Conservation (phyloP, 805 yeast species). For the Tetrapisispora nanseiensis region DNA sequence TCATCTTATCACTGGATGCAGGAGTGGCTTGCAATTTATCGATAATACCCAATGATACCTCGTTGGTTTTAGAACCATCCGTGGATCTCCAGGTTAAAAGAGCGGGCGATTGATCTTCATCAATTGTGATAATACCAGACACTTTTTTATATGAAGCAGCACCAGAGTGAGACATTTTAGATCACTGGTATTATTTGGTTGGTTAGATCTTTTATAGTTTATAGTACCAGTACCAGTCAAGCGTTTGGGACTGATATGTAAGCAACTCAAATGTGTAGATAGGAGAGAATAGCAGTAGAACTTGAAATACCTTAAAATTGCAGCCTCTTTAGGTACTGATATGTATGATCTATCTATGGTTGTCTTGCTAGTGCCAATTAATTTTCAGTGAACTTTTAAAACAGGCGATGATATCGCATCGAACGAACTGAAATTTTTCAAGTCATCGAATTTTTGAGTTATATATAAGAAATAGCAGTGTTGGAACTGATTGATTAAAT, state of each 20-base stretch:
- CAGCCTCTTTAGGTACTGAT: too few relatives aligned
- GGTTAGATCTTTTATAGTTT: not conserved
- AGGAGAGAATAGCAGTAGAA: too few relatives aligned
- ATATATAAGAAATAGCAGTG: too few relatives aligned
- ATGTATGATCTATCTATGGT: too few relatives aligned
- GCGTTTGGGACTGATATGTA: too few relatives aligned
- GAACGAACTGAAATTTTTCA: not conserved
- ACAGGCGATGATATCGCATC: not conserved
- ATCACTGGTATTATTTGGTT: not conserved
- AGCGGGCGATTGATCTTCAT: slow-evolving; percentile 50
- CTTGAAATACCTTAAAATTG: not conserved
- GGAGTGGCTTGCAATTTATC: slow-evolving; percentile 59
- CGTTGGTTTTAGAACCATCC: slow-evolving; percentile 41
- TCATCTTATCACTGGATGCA: slow-evolving; percentile 55
- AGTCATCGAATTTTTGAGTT: not conserved
- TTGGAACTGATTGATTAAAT: too few relatives aligned
- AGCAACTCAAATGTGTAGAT: too few relatives aligned
- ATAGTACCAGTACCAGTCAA: not conserved
- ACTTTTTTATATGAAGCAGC: slow-evolving; percentile 47
- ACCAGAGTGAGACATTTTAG: slow-evolving; percentile 35
- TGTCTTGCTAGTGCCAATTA: too few relatives aligned
- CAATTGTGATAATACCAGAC: slow-evolving; percentile 45
- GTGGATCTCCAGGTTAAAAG: slow-evolving; percentile 43
- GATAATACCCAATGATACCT: slow-evolving; percentile 35
- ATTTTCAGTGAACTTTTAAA: not conserved